Percentiles rank a stretch among this genome's conserved stretches.
Conservation (phyloP, 805 yeast genomes). For the Ogataea sp. region DNA sequence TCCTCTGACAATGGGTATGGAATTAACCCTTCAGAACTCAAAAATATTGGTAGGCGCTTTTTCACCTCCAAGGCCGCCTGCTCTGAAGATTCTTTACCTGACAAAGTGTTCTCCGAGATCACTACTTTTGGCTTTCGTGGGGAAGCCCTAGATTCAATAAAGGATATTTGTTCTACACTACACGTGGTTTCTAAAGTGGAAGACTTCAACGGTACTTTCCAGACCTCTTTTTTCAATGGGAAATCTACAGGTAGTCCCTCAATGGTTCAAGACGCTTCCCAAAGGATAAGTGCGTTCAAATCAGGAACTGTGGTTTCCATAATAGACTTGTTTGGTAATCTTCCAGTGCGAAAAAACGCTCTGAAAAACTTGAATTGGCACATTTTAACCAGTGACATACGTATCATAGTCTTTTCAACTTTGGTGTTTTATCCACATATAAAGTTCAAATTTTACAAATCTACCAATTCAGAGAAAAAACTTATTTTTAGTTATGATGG, state of each 20-base stretch:
- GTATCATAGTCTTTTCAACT: slow-evolving; percentile 22
- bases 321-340: slow-evolving; percentile 30
- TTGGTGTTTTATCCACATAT: slow-evolving; percentile 19
- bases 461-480: background rate
- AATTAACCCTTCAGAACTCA: slow-evolving; percentile 40
- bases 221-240: slow-evolving; percentile 1
- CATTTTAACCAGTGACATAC: slow-evolving; percentile 21
- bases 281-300: background rate
- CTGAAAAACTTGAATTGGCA: slow-evolving; percentile 14
- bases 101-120: slow-evolving; percentile 30
- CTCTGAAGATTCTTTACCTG: background rate
- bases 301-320: slow-evolving; percentile 33
- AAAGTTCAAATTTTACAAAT: slow-evolving; percentile 8
- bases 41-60: slow-evolving; percentile 35
- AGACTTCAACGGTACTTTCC: slow-evolving; percentile 22
- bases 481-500: background rate
- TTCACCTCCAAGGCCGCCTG: slow-evolving; percentile 44
- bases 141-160: slow-evolving; percentile 52
- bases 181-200: slow-evolving; percentile 37
- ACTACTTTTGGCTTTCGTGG: slow-evolving; percentile 65
- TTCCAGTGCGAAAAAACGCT: slow-evolving; percentile 35
- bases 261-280: background rate
- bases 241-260: background rate
- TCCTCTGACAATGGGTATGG: slow-evolving; percentile 74
- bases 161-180: slow-evolving; percentile 35